Evolutionary conservation across 805 yeast species (phyloP).

Genomic region (Pichia eremophila): DNA sequence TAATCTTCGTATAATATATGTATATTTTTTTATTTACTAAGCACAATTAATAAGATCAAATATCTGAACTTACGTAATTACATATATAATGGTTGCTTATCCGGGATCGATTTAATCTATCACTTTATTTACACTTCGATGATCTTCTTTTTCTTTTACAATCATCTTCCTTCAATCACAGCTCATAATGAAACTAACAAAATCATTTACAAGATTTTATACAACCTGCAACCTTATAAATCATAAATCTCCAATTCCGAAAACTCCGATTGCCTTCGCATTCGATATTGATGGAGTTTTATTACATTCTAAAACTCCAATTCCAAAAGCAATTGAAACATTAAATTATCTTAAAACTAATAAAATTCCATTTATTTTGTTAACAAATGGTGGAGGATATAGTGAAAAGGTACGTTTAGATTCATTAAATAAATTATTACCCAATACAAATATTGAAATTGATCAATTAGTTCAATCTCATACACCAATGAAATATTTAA

Average conservation of each 20-base stretch:
- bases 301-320: constrained; percentile 58
- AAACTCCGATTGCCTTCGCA: constrained; percentile 22
- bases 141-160: too few relatives aligned
- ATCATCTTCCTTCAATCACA: too few relatives aligned
- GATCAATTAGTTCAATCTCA: constrained; percentile 76
- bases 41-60: too few relatives aligned
- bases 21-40: too few relatives aligned
- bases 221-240: not conserved
- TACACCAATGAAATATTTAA: constrained; percentile 67
- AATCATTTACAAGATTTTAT: not conserved
- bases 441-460: constrained; percentile 30
- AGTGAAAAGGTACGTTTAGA: constrained; percentile 53
- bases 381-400: constrained; percentile 89
- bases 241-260: not conserved
- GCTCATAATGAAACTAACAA: not conserved
- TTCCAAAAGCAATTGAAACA: constrained; percentile 61
- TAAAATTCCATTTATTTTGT: constrained; percentile 63
- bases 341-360: constrained; percentile 32
- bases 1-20: too few relatives aligned
- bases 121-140: too few relatives aligned
- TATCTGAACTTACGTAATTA: too few relatives aligned
- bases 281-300: constrained; percentile 78
- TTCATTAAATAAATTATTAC: constrained; percentile 31
- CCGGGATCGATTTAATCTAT: too few relatives aligned
- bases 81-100: too few relatives aligned